Evolutionary conservation across 2,329 filamentous ascomycete species (phyloP).

Genomic region (Cercospora sesami): DNA sequence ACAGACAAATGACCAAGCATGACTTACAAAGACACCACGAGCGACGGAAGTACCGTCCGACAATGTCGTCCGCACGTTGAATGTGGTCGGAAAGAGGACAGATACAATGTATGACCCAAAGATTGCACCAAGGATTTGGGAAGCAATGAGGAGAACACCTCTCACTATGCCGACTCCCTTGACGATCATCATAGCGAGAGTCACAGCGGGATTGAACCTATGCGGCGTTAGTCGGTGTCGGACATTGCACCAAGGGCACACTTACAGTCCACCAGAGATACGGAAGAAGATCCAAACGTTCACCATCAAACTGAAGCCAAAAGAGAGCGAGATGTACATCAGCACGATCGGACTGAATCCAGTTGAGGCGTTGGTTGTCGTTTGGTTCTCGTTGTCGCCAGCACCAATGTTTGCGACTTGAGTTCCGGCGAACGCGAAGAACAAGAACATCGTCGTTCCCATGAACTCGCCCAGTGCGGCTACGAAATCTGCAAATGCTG

Average conservation of each 20-base stretch:
- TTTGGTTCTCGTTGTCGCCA: conserved; percentile 21
- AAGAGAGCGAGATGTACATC: conserved; percentile 44
- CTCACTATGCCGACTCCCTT: conserved; percentile 41
- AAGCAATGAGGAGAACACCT: conserved; percentile 38
- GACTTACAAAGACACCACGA: conserved; percentile 41
- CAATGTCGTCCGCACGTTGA: conserved; percentile 41
- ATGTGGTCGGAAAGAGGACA: conserved; percentile 41
- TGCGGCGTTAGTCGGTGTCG: neutral
- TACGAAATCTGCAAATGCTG: conserved; percentile 30
- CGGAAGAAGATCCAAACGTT: conserved; percentile 46
- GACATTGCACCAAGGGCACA: neutral
- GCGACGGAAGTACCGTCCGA: conserved; percentile 40
- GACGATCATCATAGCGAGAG: conserved; percentile 35
- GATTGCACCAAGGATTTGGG: conserved; percentile 43
- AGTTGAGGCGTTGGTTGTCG: conserved; percentile 32
- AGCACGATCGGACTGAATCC: conserved; percentile 38
- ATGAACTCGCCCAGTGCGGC: conserved; percentile 45
- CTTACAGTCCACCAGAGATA: conserved; percentile 39
- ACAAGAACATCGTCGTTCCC: conserved; percentile 50
- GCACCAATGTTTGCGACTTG: conserved; percentile 46
- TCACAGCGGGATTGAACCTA: conserved; percentile 41
- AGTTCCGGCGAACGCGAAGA: conserved; percentile 49
- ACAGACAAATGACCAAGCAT: no score
- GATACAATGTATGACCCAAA: conserved; percentile 39
- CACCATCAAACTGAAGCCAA: conserved; percentile 45